Base-by-base conservation (phyloP, 495 filamentous ascomycete genomes). In the Cryomyces minteri region DNA sequence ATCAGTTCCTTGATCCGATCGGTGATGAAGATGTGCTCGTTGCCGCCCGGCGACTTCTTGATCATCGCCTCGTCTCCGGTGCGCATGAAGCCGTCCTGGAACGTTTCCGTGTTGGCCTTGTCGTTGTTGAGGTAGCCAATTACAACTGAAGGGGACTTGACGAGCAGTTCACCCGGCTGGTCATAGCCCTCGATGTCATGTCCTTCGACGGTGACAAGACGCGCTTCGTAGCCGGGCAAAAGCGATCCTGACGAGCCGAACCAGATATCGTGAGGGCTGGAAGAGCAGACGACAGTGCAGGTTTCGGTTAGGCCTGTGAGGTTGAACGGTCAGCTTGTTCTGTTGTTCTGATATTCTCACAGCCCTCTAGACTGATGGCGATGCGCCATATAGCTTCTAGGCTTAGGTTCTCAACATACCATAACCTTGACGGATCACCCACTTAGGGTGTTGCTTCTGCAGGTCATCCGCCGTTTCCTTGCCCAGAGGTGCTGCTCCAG, bases 1-100 rank as follows among this genome's bases (percentile, higher is more conserved):
- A 94, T 92, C 44, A 94, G 65, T 61, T 94, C 87, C 67, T 94
- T 94, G 54, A 94, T 79, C 2, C 87, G 74, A 56, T 94, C 87
- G 4, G 87, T 81, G 38, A 94, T 82, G 51, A 79, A 77, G 32
- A 92, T 51, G 55, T 94, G 87, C 58, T 93, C 84, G 42, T 78
- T 62, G 6, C 79, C 80, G 5, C 65, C 61, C 0, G 79, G 72
- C 11, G 72, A 60, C 57, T 73, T 69, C 11, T 70, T 66, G 25
- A 93, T 62, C 8, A 87, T 68, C 0, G 79, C 86, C 55, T 92
- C 84, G 54, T 94, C 87, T 25, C 87, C 87, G 0, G 87, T 94
- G 18, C 71, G 71, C 70, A 94, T 77, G 77, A 82, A 94, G 9
- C 68, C 68, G 41, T 80, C 76, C 9, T 79, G 72, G 48, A 82